These are phyloP conservation scores for Cladosporium velox DNA, from an alignment of 2,329 filamentous ascomycete species.

Conservation along the genomic window DNA sequence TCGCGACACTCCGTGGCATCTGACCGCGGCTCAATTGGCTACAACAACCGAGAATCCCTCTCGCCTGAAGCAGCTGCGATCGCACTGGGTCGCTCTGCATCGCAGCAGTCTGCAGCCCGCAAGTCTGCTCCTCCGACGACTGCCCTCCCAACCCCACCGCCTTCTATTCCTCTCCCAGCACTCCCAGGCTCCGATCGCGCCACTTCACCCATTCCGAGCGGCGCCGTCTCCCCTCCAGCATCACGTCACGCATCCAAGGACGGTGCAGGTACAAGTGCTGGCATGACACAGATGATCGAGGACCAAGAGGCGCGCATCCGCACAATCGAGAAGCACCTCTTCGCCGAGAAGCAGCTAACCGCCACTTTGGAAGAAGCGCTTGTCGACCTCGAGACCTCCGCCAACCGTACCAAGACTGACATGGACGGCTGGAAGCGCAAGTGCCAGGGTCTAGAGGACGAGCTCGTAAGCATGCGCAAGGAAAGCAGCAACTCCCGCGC, in stretches of 20 bases:
- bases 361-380: constrained; percentile 93
- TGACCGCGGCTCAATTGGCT: constrained; percentile 31
- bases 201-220: constrained; percentile 62
- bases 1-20: constrained; percentile 38
- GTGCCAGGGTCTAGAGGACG: constrained; percentile 70
- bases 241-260: constrained; percentile 68
- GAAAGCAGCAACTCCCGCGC: constrained; percentile 60
- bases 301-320: constrained; percentile 94
- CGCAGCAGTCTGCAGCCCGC: constrained; percentile 69
- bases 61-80: constrained; percentile 47
- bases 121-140: constrained; percentile 76
- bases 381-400: constrained; percentile 87
- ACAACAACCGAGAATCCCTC: constrained; percentile 50
- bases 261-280: constrained; percentile 59
- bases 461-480: constrained; percentile 65
- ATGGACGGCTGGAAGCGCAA: constrained; percentile 90
- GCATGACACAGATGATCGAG: constrained; percentile 76
- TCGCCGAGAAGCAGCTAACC: constrained; percentile 94
- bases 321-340: constrained; percentile 94
- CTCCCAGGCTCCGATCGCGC: constrained; percentile 66
- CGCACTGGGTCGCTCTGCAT: constrained; percentile 57
- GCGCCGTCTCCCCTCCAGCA: constrained; percentile 59
- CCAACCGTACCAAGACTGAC: constrained; percentile 88
- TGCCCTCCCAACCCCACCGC: constrained; percentile 88
- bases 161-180: constrained; percentile 92